Evolutionary conservation across 2,329 filamentous ascomycete species (phyloP), one percentile per base, ranked within the genome.

Genomic region (Coniella vitis): DNA sequence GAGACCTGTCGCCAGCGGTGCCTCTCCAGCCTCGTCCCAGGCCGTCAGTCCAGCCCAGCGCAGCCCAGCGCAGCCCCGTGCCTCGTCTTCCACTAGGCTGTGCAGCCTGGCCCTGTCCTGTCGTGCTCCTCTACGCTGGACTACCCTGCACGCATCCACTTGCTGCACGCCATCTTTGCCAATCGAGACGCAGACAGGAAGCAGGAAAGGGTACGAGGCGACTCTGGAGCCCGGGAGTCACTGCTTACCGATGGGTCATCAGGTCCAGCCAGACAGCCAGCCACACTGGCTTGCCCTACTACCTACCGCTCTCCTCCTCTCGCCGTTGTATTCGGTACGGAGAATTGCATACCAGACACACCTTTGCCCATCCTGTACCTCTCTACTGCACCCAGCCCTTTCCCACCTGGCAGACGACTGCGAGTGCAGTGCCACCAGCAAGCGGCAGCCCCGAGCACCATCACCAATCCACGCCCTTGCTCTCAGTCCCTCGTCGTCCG

Each of bases 161-260:
- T 38, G 36, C 50, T 48, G 36, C 44, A 47, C 44, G 43, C 42
- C 48, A 45, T 45, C 36, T 38, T 45, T 20, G 35, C 43, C 22
- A 45, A 38, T 31, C 35, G 35, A 38, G 20, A 38, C 43, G 22
- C 17, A 22, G 25, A 29, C 5, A 10, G 20, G 38, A 38, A 31
- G 9, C 5, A n/a, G n/a, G n/a, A 37, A 37, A 25, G 25, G 42
- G 42, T 45, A 36, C 34, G 21, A 25, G n/a, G 42, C 42, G 20
- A 14, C 21, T 29, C 34, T n/a, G 20, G 16, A 35, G 40, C 34
- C 40, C 29, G 22, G 38, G 38, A 19, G 20, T 41, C 13, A 19
- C 29, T 31, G 40, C 25, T 42, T 42, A 32, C 39, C 29, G 29
- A 17, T 32, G 20, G 35, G 16, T 22, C 22, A 12, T 29, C 17